A percentile compares a stretch with the other conserved stretches of the same genome.
Evolutionary conservation across 176 grass and related monocot species (phyloP).

Genomic region (Raddia distichophylla): DNA sequence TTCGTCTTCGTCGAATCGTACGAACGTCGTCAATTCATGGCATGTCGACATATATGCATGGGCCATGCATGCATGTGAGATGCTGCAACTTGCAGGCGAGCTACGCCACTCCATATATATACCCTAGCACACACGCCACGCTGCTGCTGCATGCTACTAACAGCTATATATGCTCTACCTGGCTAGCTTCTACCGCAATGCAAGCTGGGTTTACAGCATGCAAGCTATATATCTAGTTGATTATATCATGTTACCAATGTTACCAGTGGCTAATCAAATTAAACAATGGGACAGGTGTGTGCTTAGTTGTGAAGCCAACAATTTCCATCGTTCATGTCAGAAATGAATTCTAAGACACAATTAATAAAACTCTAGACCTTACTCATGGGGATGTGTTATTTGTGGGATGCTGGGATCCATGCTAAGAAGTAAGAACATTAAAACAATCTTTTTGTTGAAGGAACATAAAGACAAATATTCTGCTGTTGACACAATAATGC

Average conservation of each 20-base stretch:
- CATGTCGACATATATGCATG: background rate
- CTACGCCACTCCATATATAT: background rate
- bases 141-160: background rate
- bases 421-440: too few species aligned
- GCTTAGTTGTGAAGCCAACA: too few species aligned
- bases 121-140: background rate
- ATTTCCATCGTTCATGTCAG: too few species aligned
- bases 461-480: background rate
- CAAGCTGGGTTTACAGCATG: background rate
- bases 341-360: too few species aligned
- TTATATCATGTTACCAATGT: too few species aligned
- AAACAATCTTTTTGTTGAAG: too few species aligned
- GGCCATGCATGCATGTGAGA: background rate
- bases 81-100: background rate
- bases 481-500: background rate
- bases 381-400: too few species aligned
- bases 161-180: background rate
- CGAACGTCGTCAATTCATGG: background rate
- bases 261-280: too few species aligned
- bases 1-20: background rate
- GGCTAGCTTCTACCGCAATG: background rate
- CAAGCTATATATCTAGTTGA: background rate
- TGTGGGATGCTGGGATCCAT: too few species aligned
- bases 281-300: too few species aligned
- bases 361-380: too few species aligned